Percentiles rank a stretch among this genome's conserved stretches.
Conservation (phyloP, 768 basidiomycete genomes). For the Mycena leptocephala region DNA sequence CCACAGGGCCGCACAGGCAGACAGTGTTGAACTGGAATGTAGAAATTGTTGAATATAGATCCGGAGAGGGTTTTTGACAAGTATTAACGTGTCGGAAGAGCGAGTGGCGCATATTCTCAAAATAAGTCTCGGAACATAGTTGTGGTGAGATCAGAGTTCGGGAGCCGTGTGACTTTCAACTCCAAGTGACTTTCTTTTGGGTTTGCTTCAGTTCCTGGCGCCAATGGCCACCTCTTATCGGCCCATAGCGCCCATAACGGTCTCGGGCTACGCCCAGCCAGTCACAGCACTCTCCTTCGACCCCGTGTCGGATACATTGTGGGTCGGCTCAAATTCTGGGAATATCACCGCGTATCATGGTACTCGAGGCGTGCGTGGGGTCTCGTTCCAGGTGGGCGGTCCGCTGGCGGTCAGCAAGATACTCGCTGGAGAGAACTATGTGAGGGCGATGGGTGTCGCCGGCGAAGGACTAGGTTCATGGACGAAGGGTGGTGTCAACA, state of each 20-base stretch:
- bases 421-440: conserved; percentile 83
- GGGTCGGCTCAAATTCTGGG: conserved; percentile 87
- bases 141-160: too few relatives aligned
- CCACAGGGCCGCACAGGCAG: too few relatives aligned
- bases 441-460: conserved; percentile 75
- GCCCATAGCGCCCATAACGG: conserved; percentile 51
- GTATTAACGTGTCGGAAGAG: too few relatives aligned
- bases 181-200: too few relatives aligned
- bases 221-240: conserved; percentile 50
- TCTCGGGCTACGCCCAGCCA: conserved; percentile 61
- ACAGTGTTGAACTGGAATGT: too few relatives aligned
- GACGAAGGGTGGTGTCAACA: conserved; percentile 89
- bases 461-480: conserved; percentile 83
- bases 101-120: too few relatives aligned
- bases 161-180: too few relatives aligned
- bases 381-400: conserved; percentile 82
- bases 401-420: conserved; percentile 82
- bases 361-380: conserved; percentile 74
- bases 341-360: conserved; percentile 80
- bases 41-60: too few relatives aligned
- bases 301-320: conserved; percentile 91
- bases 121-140: too few relatives aligned
- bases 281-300: conserved; percentile 91
- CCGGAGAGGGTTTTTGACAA: too few relatives aligned
- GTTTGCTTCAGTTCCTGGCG: neutral